Evolutionary conservation across 495 filamentous ascomycete species (phyloP).

Genomic region (Saxophila tyrrhenica): DNA sequence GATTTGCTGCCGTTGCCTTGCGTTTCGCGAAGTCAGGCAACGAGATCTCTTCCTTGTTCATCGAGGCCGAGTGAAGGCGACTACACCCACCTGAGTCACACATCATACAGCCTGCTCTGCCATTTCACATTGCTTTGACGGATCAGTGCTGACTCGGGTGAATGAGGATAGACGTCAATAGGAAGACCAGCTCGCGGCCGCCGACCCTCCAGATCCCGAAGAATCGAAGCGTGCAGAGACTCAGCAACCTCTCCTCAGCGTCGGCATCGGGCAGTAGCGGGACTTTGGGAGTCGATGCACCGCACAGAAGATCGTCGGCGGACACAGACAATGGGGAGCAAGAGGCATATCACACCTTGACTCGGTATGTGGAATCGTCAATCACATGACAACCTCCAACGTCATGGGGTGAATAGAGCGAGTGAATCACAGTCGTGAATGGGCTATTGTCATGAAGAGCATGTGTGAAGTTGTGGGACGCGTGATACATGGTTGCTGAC

Average conservation of each 20-base stretch:
- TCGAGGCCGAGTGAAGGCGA: neutral
- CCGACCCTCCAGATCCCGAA: conserved; percentile 14
- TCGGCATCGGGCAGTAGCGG: neutral
- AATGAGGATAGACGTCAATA: neutral
- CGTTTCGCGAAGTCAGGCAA: neutral
- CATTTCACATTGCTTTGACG: no score
- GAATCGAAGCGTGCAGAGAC: conserved; percentile 4
- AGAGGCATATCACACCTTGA: conserved; percentile 16
- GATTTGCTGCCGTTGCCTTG: neutral
- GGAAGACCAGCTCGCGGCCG: neutral
- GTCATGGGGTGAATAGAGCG: no score
- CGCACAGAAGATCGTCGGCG: conserved; percentile 4
- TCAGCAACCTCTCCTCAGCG: no score
- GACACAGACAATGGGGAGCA: conserved; percentile 2
- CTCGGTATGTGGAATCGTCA: conserved; percentile 11
- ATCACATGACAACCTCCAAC: neutral
- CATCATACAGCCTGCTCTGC: no score
- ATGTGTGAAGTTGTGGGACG: no score
- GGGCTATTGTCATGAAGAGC: no score
- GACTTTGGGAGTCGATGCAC: conserved; percentile 4
- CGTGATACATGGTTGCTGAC: neutral
- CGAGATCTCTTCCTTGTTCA: neutral
- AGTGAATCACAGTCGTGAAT: neutral
- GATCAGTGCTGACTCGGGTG: neutral
- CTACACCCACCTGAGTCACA: neutral